Evolutionary conservation across 441 rosid species (phyloP).

Genomic region (Euphorbia schlechtendalii): DNA sequence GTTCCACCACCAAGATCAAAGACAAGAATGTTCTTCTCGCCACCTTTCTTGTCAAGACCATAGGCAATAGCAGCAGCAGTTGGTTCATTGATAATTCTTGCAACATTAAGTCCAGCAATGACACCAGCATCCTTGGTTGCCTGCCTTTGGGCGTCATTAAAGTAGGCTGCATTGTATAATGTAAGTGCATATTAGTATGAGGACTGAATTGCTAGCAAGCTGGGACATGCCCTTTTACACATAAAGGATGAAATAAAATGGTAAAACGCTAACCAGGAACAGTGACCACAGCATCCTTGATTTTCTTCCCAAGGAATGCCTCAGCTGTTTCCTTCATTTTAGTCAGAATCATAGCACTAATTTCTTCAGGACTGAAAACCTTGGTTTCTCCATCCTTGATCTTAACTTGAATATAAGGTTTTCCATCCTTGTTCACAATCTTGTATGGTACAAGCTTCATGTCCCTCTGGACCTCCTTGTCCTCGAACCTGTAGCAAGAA

Average conservation of each 20-base stretch:
- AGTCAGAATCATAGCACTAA: slow-evolving; percentile 71
- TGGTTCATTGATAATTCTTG: slow-evolving; percentile 12
- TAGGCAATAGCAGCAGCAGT: slow-evolving; percentile 15
- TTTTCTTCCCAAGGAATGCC: slow-evolving; percentile 87
- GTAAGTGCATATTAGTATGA: slow-evolving; percentile 14
- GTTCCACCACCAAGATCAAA: slow-evolving; percentile 10
- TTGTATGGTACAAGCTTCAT: slow-evolving; percentile 80
- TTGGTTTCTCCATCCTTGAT: slow-evolving; percentile 81
- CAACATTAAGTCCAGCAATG: slow-evolving; percentile 12
- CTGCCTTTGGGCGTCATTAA: slow-evolving; percentile 16
- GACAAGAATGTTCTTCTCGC: slow-evolving; percentile 14
- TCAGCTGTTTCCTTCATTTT: slow-evolving; percentile 97
- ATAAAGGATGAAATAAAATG: too few species aligned
- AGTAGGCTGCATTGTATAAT: not conserved
- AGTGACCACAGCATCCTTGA: slow-evolving; percentile 89
- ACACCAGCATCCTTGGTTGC: slow-evolving; percentile 12
- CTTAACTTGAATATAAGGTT: slow-evolving; percentile 73
- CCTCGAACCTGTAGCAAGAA: slow-evolving; percentile 48
- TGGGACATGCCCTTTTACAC: too few species aligned
- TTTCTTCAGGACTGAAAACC: slow-evolving; percentile 82
- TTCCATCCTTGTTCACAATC: slow-evolving; percentile 81
- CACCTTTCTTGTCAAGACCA: slow-evolving; percentile 12
- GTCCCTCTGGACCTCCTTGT: slow-evolving; percentile 84
- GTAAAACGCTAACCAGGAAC: slow-evolving; percentile 53
- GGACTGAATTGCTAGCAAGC: too few species aligned